These are phyloP conservation scores for Microbotryum saponariae DNA, from an alignment of 1,284 basidiomycete genomes.

Conservation along the genomic window DNA sequence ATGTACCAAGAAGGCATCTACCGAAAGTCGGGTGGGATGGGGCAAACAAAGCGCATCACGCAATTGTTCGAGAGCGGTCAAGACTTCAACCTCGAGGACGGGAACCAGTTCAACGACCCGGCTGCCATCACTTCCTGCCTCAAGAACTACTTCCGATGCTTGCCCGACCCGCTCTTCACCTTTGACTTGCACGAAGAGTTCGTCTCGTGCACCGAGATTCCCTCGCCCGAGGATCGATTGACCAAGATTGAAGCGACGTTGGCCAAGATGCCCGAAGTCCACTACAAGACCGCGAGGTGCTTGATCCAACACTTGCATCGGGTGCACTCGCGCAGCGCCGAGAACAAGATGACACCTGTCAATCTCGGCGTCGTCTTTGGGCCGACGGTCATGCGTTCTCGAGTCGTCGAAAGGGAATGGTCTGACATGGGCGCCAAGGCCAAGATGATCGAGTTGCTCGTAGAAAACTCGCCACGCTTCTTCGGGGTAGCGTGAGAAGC, in stretches of 20 bases:
- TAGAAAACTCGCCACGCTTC: conserved; percentile 67
- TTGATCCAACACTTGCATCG: conserved; percentile 81
- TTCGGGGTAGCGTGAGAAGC: conserved; percentile 31
- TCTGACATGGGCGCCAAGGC: conserved; percentile 95
- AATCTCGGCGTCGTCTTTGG: conserved; percentile 99
- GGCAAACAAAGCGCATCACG: conserved; percentile 85
- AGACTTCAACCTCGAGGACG: conserved; percentile 84
- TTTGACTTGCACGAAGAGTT: conserved; percentile 87
- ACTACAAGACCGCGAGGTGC: conserved; percentile 73
- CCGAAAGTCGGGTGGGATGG: conserved; percentile 89
- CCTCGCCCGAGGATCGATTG: conserved; percentile 52
- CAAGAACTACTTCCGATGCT: conserved; percentile 88
- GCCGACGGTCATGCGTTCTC: conserved; percentile 86
- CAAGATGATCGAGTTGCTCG: conserved; percentile 77
- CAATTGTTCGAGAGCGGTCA: conserved; percentile 90
- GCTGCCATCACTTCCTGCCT: conserved; percentile 83
- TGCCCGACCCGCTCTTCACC: conserved; percentile 85
- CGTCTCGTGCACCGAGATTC: conserved; percentile 62
- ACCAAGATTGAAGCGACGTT: conserved; percentile 62
- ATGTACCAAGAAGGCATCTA: conserved; percentile 92
- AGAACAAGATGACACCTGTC: conserved; percentile 87
- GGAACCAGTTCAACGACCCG: conserved; percentile 90
- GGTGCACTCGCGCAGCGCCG: conserved; percentile 61
- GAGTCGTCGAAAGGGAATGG: conserved; percentile 79
- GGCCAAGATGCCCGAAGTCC: conserved; percentile 69